Base-by-base conservation (phyloP, 805 yeast genomes). In the Saccharomycopsis babjevae region DNA sequence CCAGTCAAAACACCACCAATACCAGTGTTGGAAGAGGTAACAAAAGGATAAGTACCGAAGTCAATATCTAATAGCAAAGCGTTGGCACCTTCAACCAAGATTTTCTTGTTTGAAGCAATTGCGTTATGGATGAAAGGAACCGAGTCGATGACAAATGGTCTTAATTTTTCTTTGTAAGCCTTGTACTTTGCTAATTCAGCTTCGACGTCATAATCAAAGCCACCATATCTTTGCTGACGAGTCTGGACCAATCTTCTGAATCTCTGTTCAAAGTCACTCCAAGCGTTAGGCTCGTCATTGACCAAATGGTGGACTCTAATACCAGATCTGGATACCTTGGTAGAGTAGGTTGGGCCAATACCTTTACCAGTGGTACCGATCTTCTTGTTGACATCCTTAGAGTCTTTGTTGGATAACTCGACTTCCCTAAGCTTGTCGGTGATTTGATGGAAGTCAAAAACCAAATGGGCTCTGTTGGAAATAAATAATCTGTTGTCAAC, bases 331-430 rank as follows among this genome's bases (percentile, higher is more conserved):
- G 96, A 87, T 58, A 96, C 96, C 78, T 94, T 94, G 65, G 99
- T 91, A 30, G 97, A 86, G 74, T 94, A 94, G 54, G 99, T 88
- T 69, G 99, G 99, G 62, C 99, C 99, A 70, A 94, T 94, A 76
- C 99, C 99, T 73, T 94, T 94, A 72, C 98, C 97, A 40, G 99
- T 94, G 65, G 99, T 94, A 68, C 99, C 99, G 69, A 94, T 93
- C 30, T 89, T 81, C 73, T 89, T 89, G 73, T 84, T 83, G 62
- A 78, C 76, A 64, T 75, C 77, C 54, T 72, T 75, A 8, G 77
- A 30, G 8, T 46, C 71, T 40, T 65, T 65, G 61, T 73, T 73
- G 32, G 89, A 82, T 59, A 94, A 81, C 76, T 94, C 99, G 59
- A 88, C 86, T 76, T 94, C 99, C 75, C 96, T 89, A 69, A 94